Percentiles rank a stretch among this genome's conserved stretches.
Evolutionary conservation across 2,329 filamentous ascomycete genomes (phyloP).

Genomic region (Pseudogymnoascus sp.): DNA sequence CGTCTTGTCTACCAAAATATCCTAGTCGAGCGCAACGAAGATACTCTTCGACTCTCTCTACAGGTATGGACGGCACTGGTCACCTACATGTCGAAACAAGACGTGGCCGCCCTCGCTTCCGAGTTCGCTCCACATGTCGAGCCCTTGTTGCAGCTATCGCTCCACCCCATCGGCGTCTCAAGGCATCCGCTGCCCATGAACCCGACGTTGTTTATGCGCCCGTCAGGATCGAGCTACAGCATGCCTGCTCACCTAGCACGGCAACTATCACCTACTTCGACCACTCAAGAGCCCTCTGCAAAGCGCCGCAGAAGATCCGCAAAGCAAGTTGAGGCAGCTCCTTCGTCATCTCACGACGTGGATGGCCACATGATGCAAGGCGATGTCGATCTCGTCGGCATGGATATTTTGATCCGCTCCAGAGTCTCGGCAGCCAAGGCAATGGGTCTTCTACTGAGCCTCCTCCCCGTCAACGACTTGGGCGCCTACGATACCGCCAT

Average conservation of each 20-base stretch:
- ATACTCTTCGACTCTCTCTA: slow-evolving; percentile 73
- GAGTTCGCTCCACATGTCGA: slow-evolving; percentile 72
- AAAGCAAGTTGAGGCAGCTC: slow-evolving; percentile 65
- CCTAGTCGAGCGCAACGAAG: slow-evolving; percentile 81
- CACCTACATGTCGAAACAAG: slow-evolving; percentile 53
- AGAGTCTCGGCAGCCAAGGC: slow-evolving; percentile 82
- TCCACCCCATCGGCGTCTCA: slow-evolving; percentile 88
- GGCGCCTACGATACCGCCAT: slow-evolving; percentile 60
- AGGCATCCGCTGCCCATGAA: slow-evolving; percentile 92
- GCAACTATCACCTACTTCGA: slow-evolving; percentile 37
- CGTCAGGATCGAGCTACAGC: slow-evolving; percentile 79
- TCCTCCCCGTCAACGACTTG: slow-evolving; percentile 58
- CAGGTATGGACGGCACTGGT: slow-evolving; percentile 82
- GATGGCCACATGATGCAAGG: slow-evolving; percentile 98
- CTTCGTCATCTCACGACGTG: slow-evolving; percentile 80
- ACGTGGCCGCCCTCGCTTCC: slow-evolving; percentile 56
- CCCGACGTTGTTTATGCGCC: slow-evolving; percentile 78
- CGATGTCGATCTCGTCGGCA: slow-evolving; percentile 87
- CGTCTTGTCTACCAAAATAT: slow-evolving; percentile 92
- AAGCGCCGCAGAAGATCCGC: slow-evolving; percentile 78
- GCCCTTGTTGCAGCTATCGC: slow-evolving; percentile 73
- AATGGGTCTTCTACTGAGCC: slow-evolving; percentile 74
- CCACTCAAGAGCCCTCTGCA: slow-evolving; percentile 53
- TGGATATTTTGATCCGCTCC: slow-evolving; percentile 81
- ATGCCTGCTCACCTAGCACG: slow-evolving; percentile 37